Conservation (phyloP, 371 early-diverging fungal genomes). For the Mucor lusitanicus region DNA sequence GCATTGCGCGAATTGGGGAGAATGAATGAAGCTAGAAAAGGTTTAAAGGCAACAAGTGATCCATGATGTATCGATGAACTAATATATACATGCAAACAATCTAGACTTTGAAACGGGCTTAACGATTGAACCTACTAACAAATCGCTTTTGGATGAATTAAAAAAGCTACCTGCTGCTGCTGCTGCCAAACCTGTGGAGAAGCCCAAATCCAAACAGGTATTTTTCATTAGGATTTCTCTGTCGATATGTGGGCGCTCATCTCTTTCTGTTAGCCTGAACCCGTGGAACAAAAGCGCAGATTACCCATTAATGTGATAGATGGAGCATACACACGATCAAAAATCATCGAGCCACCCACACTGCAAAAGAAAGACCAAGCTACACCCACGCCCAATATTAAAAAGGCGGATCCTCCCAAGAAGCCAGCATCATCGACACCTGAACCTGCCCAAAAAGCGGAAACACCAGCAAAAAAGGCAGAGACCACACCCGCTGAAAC, state of each 20-base stretch:
- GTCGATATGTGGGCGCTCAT: neutral
- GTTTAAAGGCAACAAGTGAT: slow-evolving; percentile 17
- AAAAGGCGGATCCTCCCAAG: neutral
- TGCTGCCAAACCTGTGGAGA: neutral
- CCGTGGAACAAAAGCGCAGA: slow-evolving; percentile 8
- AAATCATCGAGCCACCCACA: neutral
- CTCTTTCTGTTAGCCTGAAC: neutral
- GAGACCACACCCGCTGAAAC: neutral
- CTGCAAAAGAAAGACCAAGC: neutral
- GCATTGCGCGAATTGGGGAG: slow-evolving; percentile 65
- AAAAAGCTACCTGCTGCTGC: slow-evolving; percentile 35
- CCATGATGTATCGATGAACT: neutral
- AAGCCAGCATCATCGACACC: neutral
- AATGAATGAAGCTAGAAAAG: slow-evolving; percentile 60
- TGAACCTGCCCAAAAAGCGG: neutral
- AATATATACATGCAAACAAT: neutral
- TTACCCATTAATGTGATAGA: slow-evolving; percentile 38
- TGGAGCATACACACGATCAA: slow-evolving; percentile 12
- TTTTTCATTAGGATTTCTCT: no score
- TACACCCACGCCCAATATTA: neutral
- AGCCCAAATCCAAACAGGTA: neutral
- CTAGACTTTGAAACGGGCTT: slow-evolving; percentile 67
- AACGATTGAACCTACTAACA: slow-evolving; percentile 71
- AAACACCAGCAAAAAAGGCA: neutral
- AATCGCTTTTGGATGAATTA: slow-evolving; percentile 65